Base-by-base conservation (phyloP, 495 filamentous ascomycete genomes). In the Recurvomyces mirabilis region DNA sequence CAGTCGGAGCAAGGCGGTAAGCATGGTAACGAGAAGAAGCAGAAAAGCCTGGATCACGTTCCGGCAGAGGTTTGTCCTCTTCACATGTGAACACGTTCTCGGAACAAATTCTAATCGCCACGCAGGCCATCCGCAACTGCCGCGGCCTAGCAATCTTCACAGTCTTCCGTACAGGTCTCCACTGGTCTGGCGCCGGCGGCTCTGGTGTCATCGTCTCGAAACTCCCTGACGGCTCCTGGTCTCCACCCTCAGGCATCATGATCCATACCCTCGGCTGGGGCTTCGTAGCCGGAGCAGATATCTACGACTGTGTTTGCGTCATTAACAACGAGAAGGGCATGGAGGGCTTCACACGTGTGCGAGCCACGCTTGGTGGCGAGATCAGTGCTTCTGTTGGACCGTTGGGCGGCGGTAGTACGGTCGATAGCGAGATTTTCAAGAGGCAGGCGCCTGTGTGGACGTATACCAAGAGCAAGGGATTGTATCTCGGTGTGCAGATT, bases 91-190 rank as follows among this genome's bases (percentile, higher is more conserved):
- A n/a, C n/a, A n/a, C n/a, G n/a, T n/a, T n/a, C n/a, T 4, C 12
- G 11, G 4, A 17, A 33, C 28, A 28, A 4, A 5, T 29, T 12
- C 17, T n/a, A 42, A 37, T 36, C 17, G n/a, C 19, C 5, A n/a
- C 3, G 5, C 35, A 64, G 62, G 82, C 91, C 38, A 81, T 94
- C 45, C 74, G 80, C 55, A 78, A 82, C 60, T 84, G 84, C 14
- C 82, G 86, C 54, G 87, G 84, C 9, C 65, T 94, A 19, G 85
- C 84, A 17, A 79, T 94, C 49, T 94, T 94, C 66, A 93, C 87
- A 0, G 87, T 83, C 18, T 87, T 94, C 82, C 79, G 87, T 37
- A 84, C 84, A 17, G 87, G 87, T 25, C 69, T 94, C 18, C 91
- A 84, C 82, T 69, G 87, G 35, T 85, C 83, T 45, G 86, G 87